Evolutionary conservation across 176 grass and related monocot genomes (phyloP).

Genomic region (Aegilops longissima): DNA sequence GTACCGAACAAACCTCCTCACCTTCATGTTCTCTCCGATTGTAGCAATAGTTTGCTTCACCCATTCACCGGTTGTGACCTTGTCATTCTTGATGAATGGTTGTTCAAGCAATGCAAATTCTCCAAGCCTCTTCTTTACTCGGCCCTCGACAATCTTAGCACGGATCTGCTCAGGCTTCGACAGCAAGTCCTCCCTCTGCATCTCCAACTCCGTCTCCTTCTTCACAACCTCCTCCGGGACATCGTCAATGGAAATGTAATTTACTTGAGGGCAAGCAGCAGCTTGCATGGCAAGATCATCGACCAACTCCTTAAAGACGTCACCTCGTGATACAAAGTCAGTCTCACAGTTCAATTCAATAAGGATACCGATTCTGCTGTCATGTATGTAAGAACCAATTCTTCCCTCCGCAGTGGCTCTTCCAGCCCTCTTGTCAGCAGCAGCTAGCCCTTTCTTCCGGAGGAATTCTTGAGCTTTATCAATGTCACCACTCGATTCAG

Average conservation of each 20-base stretch:
- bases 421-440: conserved; percentile 93
- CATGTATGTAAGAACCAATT: conserved; percentile 95
- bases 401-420: conserved; percentile 86
- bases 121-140: conserved; percentile 90
- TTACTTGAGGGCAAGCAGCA: conserved; percentile 91
- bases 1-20: conserved; percentile 84
- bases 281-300: conserved; percentile 98
- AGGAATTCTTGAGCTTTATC: conserved; percentile 91
- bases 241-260: conserved; percentile 74
- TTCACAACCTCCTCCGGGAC: conserved; percentile 81
- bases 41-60: conserved; percentile 94
- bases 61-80: conserved; percentile 82
- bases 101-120: conserved; percentile 92
- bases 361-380: conserved; percentile 84
- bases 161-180: conserved; percentile 86
- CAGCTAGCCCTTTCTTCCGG: conserved; percentile 82
- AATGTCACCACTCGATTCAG: conserved; percentile 72
- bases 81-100: conserved; percentile 97
- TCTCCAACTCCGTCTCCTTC: conserved; percentile 93
- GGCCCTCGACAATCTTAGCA: conserved; percentile 89
- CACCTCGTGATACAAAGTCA: conserved; percentile 96
- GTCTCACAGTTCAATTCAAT: conserved; percentile 98
- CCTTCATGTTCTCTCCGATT: conserved; percentile 93
- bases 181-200: conserved; percentile 89
- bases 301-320: conserved; percentile 87